Evolutionary conservation across 371 early-diverging fungal genomes (phyloP).

Genomic region (Dinochytrium kinnereticum): DNA sequence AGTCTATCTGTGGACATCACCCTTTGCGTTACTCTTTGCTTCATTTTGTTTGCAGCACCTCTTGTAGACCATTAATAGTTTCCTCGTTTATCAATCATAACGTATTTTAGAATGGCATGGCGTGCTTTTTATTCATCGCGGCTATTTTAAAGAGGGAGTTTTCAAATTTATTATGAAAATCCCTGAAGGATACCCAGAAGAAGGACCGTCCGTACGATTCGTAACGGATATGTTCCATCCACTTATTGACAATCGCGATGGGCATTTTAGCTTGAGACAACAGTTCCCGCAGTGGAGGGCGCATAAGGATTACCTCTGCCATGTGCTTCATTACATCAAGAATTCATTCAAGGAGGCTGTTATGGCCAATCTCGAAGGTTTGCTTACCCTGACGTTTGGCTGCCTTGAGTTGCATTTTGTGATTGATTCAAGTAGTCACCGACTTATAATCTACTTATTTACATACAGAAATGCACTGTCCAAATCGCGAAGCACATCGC

Average conservation of each 20-base stretch:
- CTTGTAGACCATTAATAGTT: no score
- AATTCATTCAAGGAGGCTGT: slow-evolving; percentile 81
- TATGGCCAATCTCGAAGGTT: slow-evolving; percentile 70
- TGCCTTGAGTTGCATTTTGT: slow-evolving; percentile 12
- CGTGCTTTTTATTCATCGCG: slow-evolving; percentile 82
- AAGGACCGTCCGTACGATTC: slow-evolving; percentile 87
- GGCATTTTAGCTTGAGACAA: slow-evolving; percentile 70
- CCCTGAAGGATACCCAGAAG: slow-evolving; percentile 83
- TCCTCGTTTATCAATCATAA: no score
- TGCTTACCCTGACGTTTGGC: slow-evolving; percentile 17
- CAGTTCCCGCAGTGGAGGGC: slow-evolving; percentile 85
- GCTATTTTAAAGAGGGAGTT: slow-evolving; percentile 90
- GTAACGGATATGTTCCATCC: slow-evolving; percentile 94
- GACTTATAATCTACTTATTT: slow-evolving; percentile 6
- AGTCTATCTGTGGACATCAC: neutral
- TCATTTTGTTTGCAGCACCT: no score
- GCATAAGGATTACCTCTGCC: slow-evolving; percentile 78
- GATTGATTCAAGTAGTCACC: slow-evolving; percentile 19
- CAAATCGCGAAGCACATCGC: slow-evolving; percentile 75
- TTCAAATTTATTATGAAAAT: slow-evolving; percentile 91
- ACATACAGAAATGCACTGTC: slow-evolving; percentile 47
- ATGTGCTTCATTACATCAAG: slow-evolving; percentile 84
- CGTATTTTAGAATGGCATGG: slow-evolving; percentile 77
- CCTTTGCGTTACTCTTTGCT: no score
- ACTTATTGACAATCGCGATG: slow-evolving; percentile 74